Percentiles rank a stretch among this genome's conserved stretches.
phyloP scores from a whole-genome alignment of 257 asterid genomes.

The Scutellaria baicalensis region DNA sequence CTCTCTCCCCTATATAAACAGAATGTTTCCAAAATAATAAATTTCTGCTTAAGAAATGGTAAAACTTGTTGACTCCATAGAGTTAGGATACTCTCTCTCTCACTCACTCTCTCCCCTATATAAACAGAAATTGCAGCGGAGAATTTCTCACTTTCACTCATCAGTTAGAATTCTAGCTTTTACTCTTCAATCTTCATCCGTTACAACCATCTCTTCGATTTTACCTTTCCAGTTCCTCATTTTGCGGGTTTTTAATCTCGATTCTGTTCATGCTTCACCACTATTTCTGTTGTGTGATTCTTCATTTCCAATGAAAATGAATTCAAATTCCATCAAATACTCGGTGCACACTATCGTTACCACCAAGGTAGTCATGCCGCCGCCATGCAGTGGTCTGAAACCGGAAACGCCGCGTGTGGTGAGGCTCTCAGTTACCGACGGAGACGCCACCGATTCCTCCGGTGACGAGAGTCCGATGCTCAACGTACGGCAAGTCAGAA shows the following conservation, averaged over 20 bases:
- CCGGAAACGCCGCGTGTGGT: slow-evolving; percentile 35
- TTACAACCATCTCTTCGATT: background rate
- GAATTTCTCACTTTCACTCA: background rate
- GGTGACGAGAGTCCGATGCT: slow-evolving; percentile 26
- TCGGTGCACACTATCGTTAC: slow-evolving; percentile 22
- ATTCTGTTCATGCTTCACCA: background rate
- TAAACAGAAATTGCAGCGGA: background rate
- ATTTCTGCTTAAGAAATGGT: slow-evolving; percentile 3
- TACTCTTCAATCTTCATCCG: background rate
- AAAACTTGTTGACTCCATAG: background rate
- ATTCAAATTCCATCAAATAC: slow-evolving; percentile 11
- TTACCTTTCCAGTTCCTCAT: background rate
- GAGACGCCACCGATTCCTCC: slow-evolving; percentile 78
- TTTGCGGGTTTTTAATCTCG: too few relatives aligned
- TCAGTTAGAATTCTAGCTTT: background rate
- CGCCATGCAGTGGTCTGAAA: background rate
- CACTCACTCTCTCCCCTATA: background rate
- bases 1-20: background rate
- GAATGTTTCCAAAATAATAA: background rate
- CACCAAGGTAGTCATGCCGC: slow-evolving; percentile 6
- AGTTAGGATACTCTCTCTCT: background rate
- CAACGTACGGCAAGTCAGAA: slow-evolving; percentile 22
- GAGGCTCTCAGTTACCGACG: slow-evolving; percentile 46
- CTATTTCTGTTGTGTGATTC: background rate
- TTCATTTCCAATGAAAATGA: background rate